phyloP scores from a whole-genome alignment of 2,329 filamentous ascomycete genomes.

The Talaromyces sp. region DNA sequence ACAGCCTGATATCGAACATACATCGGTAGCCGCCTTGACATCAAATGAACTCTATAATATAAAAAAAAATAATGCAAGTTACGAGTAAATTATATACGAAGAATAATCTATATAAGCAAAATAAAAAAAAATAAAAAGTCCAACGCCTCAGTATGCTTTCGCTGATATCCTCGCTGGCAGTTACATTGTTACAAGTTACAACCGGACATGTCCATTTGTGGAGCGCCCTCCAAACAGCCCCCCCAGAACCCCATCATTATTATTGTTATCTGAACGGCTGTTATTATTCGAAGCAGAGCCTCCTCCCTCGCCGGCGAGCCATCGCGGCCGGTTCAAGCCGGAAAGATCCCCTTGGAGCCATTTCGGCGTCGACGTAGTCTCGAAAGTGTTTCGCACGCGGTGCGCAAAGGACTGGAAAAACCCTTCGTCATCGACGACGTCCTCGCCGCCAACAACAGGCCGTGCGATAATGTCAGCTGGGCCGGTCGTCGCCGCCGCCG shows the following conservation, averaged over 20 bases:
- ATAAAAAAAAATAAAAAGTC: neutral
- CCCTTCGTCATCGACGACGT: slow-evolving; percentile 60
- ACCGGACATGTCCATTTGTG: slow-evolving; percentile 34
- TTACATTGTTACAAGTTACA: slow-evolving; percentile 30
- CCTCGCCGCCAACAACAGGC: slow-evolving; percentile 50
- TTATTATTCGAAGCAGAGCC: slow-evolving; percentile 18
- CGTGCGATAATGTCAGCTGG: slow-evolving; percentile 27
- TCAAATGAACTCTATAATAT: too few relatives aligned
- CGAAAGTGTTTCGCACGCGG: slow-evolving; percentile 86
- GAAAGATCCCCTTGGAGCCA: slow-evolving; percentile 68
- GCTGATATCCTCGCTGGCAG: neutral
- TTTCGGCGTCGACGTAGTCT: slow-evolving; percentile 72
- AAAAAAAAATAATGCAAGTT: neutral
- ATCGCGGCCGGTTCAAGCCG: slow-evolving; percentile 69
- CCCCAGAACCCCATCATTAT: slow-evolving; percentile 23
- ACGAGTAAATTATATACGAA: neutral
- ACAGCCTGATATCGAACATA: too few relatives aligned
- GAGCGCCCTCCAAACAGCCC: slow-evolving; percentile 39
- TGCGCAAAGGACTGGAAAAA: slow-evolving; percentile 82
- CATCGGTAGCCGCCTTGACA: too few relatives aligned
- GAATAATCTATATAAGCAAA: slow-evolving; percentile 2
- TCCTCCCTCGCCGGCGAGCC: slow-evolving; percentile 62
- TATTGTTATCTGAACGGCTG: slow-evolving; percentile 13
- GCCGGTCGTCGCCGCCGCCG: slow-evolving; percentile 22
- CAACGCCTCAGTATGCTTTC: neutral